These are phyloP conservation scores for Euphorbia lathyris DNA, from an alignment of 345 rosid genomes.

Conservation along the genomic window DNA sequence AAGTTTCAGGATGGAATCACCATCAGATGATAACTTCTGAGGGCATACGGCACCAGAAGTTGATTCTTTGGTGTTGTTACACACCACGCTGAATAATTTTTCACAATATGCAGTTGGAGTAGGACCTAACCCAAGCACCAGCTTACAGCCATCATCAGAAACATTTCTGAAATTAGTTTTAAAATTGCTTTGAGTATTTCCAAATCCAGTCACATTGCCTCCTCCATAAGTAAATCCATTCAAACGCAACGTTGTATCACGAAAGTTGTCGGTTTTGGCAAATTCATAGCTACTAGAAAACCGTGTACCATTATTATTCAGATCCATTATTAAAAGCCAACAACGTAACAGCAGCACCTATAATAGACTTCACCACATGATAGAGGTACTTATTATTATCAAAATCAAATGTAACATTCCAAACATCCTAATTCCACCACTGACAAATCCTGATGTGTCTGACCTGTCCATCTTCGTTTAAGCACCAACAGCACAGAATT, in stretches of 20 bases:
- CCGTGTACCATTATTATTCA: slow-evolving; percentile 42
- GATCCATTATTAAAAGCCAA: slow-evolving; percentile 52
- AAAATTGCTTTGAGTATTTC: slow-evolving; percentile 31
- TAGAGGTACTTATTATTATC: slow-evolving; percentile 21
- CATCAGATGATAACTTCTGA: slow-evolving; percentile 42
- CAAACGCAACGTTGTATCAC: slow-evolving; percentile 71
- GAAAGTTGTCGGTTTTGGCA: slow-evolving; percentile 42
- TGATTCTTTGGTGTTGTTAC: slow-evolving; percentile 41
- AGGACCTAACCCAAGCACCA: slow-evolving; percentile 94
- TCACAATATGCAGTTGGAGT: slow-evolving; percentile 52
- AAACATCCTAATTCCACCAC: slow-evolving; percentile 54
- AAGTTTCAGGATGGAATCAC: slow-evolving; percentile 63
- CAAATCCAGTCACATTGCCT: slow-evolving; percentile 35
- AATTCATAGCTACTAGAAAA: slow-evolving; percentile 37
- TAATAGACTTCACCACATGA: slow-evolving; percentile 23
- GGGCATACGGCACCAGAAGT: slow-evolving; percentile 21
- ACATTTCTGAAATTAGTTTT: slow-evolving; percentile 42
- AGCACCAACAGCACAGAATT: slow-evolving; percentile 9
- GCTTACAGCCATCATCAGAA: slow-evolving; percentile 71
- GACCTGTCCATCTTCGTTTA: slow-evolving; percentile 65
- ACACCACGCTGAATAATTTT: slow-evolving; percentile 33
- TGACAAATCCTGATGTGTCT: slow-evolving; percentile 89
- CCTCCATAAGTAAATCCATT: slow-evolving; percentile 55
- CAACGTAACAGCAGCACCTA: slow-evolving; percentile 11
- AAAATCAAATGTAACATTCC: slow-evolving; percentile 22